Evolutionary conservation across 805 yeast genomes (phyloP).

Genomic region (Kodamaea laetipori): DNA sequence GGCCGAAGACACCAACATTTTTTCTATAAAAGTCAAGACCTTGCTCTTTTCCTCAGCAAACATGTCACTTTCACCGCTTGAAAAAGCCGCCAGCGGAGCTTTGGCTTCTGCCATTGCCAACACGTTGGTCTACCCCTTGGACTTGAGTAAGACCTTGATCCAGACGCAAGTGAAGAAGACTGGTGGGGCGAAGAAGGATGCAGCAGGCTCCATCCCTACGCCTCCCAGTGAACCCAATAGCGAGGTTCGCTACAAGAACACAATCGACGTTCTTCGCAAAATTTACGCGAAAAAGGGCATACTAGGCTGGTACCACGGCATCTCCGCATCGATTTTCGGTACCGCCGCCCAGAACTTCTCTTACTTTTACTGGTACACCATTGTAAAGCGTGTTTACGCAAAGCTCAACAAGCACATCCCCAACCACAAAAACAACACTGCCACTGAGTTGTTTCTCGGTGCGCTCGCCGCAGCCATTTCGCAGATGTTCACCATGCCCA

Average conservation of each 20-base stretch:
- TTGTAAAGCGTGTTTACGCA: slow-evolving; percentile 60
- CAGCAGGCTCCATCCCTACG: slow-evolving; percentile 11
- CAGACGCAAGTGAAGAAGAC: slow-evolving; percentile 62
- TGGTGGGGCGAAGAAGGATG: not conserved
- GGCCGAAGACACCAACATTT: too few species aligned
- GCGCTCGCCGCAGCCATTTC: slow-evolving; percentile 82
- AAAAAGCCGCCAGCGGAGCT: slow-evolving; percentile 81
- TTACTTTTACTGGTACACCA: slow-evolving; percentile 85
- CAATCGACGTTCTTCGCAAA: slow-evolving; percentile 62
- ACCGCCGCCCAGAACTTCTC: slow-evolving; percentile 78
- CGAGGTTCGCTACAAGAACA: slow-evolving; percentile 49
- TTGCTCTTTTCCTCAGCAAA: not conserved
- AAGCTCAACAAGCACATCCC: slow-evolving; percentile 37
- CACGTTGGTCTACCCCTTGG: slow-evolving; percentile 77
- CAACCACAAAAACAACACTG: slow-evolving; percentile 50
- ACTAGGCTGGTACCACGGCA: slow-evolving; percentile 71
- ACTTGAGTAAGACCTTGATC: slow-evolving; percentile 71
- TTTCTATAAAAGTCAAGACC: too few species aligned
- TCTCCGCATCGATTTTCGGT: slow-evolving; percentile 65
- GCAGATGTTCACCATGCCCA: slow-evolving; percentile 80
- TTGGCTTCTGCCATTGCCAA: slow-evolving; percentile 81
- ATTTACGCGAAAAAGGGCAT: slow-evolving; percentile 63
- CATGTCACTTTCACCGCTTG: slow-evolving; percentile 66
- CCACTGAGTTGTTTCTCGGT: slow-evolving; percentile 71
- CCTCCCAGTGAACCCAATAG: slow-evolving; percentile 19